Conservation (phyloP, 78 protist genomes). For the Speleostelium caveatum region DNA sequence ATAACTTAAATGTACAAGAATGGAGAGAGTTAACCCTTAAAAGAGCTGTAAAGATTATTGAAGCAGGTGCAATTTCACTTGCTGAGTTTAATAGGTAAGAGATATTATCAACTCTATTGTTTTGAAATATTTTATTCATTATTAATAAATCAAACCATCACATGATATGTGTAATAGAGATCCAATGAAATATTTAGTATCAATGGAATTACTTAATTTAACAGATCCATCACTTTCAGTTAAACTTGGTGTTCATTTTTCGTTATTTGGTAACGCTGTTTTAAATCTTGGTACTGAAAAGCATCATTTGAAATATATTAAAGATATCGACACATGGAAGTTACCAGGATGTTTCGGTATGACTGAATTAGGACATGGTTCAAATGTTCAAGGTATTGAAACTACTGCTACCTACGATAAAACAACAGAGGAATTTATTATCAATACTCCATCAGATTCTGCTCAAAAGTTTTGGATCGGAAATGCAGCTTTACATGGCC, state of each 20-base stretch:
- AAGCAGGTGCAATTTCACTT: slow-evolving; percentile 47
- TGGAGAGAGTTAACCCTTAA: slow-evolving; percentile 73
- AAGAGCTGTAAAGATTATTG: slow-evolving; percentile 47
- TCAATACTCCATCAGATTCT: slow-evolving; percentile 73
- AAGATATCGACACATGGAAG: slow-evolving; percentile 77
- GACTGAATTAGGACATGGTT: slow-evolving; percentile 89
- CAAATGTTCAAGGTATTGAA: slow-evolving; percentile 87
- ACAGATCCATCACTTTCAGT: slow-evolving; percentile 70
- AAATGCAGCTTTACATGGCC: slow-evolving; percentile 82
- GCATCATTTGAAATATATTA: slow-evolving; percentile 79
- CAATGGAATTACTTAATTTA: slow-evolving; percentile 41
- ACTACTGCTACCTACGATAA: slow-evolving; percentile 90
- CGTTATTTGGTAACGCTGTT: slow-evolving; percentile 83
- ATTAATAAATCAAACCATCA: not conserved
- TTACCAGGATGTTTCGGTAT: slow-evolving; percentile 83
- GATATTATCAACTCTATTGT: not conserved
- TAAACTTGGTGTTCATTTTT: slow-evolving; percentile 81
- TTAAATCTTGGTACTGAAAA: slow-evolving; percentile 81
- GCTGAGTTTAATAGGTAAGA: slow-evolving; percentile 63
- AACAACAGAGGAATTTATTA: slow-evolving; percentile 68
- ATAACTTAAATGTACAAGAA: slow-evolving; percentile 56
- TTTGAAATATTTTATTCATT: not conserved
- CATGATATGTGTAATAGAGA: slow-evolving; percentile 3
- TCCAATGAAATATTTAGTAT: slow-evolving; percentile 72
- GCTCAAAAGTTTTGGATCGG: slow-evolving; percentile 96